phyloP scores from a whole-genome alignment of 2,329 filamentous ascomycete genomes.

The Dothistroma septosporum region DNA sequence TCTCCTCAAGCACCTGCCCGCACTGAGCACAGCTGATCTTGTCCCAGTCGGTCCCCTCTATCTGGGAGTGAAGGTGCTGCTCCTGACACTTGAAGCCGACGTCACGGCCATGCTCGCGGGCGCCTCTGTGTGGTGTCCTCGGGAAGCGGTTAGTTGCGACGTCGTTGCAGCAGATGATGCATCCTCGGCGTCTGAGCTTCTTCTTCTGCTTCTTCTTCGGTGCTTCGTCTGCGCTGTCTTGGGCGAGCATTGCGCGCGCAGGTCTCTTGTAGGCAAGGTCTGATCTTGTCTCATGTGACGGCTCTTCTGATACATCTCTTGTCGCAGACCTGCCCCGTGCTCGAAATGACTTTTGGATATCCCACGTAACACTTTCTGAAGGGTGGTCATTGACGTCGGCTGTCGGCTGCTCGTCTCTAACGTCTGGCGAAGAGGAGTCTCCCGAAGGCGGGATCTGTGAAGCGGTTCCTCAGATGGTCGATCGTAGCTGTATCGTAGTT shows the following conservation, averaged over 20 bases:
- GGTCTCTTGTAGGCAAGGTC: not conserved
- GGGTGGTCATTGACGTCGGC: too few species aligned
- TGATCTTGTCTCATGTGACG: too few species aligned
- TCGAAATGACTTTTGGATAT: too few species aligned
- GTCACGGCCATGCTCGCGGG: not conserved
- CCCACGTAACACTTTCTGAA: too few species aligned
- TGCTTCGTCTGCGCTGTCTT: not conserved
- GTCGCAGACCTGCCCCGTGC: too few species aligned
- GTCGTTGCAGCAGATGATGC: constrained; percentile 16
- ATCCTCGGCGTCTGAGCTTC: constrained; percentile 10
- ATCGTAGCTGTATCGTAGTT: too few species aligned
- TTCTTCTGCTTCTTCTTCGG: not conserved
- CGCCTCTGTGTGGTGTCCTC: not conserved
- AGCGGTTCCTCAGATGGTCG: too few species aligned
- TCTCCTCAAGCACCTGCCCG: constrained; percentile 9
- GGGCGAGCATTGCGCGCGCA: not conserved
- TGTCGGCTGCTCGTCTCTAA: too few species aligned
- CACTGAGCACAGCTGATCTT: constrained; percentile 19
- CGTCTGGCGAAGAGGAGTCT: too few species aligned
- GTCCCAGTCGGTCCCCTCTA: constrained; percentile 12
- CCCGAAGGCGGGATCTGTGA: too few species aligned
- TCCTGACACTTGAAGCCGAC: constrained; percentile 20
- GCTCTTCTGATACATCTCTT: too few species aligned
- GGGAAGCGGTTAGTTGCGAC: constrained; percentile 11
- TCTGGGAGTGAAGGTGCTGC: constrained; percentile 12